Evolutionary conservation across 2,329 filamentous ascomycete genomes (phyloP), one percentile per base, ranked within the genome.

Genomic region (Fonsecaea nubica): DNA sequence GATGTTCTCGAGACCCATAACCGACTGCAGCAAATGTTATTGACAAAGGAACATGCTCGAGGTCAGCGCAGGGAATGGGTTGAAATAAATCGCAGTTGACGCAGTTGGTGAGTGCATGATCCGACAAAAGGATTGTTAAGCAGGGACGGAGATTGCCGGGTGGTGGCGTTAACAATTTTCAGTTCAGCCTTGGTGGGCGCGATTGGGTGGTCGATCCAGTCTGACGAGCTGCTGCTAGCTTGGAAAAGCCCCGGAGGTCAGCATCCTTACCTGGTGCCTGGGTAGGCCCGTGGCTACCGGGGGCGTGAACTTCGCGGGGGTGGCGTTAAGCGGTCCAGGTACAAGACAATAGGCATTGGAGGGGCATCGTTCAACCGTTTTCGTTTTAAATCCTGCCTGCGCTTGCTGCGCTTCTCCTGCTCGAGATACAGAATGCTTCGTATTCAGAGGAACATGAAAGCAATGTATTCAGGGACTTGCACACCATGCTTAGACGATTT

Each of bases 1-100:
- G 59, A 72, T 33, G 54, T 71, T 69, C 32, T 72, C 67, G 18
- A 73, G 68, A 42, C 70, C 69, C 72, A 74, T 74, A 45, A 55
- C 36, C 13, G 13, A 42, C 32, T 53, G 48, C 33, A 38, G 55
- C 42, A 53, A 38, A 55, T 18, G 7, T 42, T 32, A 18, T 7
- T 13, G 30, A 36, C 18, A 32, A 40, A 15, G 12, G 15, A 10
- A 13, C 10, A 25, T 33, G 32, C 13, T 54, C n/a, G 35, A 30
- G 21, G 45, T 35, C 25, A 12, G 30, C 45, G 15, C n/a, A 48
- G 50, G 25, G 4, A 52, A 36, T 18, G 30, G 30, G 33, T 12
- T 42, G 58, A 35, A 35, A 25, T 54, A 42, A 33, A 30, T 25
- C 35, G 60, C 55, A 53, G 35, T 42, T 30, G 53, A 18, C 33